Percentiles rank a stretch among this genome's conserved stretches.
Conservation (phyloP, 441 rosid species). For the Erodium chrysanthum region DNA sequence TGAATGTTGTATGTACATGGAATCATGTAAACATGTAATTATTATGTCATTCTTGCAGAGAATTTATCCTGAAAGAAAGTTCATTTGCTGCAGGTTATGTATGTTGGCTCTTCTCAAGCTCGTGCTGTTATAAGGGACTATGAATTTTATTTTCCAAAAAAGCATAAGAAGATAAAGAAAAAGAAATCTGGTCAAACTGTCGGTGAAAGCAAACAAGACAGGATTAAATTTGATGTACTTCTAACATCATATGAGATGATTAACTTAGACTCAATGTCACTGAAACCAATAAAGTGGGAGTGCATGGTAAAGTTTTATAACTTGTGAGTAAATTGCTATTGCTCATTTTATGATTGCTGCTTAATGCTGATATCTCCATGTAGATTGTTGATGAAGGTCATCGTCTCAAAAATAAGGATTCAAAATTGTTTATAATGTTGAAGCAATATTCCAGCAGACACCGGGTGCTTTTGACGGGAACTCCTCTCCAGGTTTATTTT, state of each 20-base stretch:
- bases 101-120: constrained; percentile 78
- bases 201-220: constrained; percentile 77
- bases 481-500: constrained; percentile 86
- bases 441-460: constrained; percentile 81
- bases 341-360: constrained; percentile 15
- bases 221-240: constrained; percentile 94
- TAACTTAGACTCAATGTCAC: constrained; percentile 64
- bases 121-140: constrained; percentile 85
- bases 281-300: constrained; percentile 92
- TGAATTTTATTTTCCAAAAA: constrained; percentile 77
- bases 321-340: constrained; percentile 16
- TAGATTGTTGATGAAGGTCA: constrained; percentile 99
- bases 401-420: constrained; percentile 95
- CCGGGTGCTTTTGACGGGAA: constrained; percentile 94
- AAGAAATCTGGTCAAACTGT: constrained; percentile 74
- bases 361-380: constrained; percentile 26
- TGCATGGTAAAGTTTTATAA: constrained; percentile 65
- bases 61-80: constrained; percentile 11
- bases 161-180: constrained; percentile 63
- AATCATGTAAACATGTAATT: neutral
- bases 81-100: constrained; percentile 66
- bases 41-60: neutral
- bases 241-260: constrained; percentile 98
- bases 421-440: constrained; percentile 74
- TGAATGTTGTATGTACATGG: constrained; percentile 77